Percentiles rank a stretch among this genome's conserved stretches.
Evolutionary conservation across 2,329 filamentous ascomycete genomes (phyloP).

Genomic region (Neophaeococcomyces aloes): DNA sequence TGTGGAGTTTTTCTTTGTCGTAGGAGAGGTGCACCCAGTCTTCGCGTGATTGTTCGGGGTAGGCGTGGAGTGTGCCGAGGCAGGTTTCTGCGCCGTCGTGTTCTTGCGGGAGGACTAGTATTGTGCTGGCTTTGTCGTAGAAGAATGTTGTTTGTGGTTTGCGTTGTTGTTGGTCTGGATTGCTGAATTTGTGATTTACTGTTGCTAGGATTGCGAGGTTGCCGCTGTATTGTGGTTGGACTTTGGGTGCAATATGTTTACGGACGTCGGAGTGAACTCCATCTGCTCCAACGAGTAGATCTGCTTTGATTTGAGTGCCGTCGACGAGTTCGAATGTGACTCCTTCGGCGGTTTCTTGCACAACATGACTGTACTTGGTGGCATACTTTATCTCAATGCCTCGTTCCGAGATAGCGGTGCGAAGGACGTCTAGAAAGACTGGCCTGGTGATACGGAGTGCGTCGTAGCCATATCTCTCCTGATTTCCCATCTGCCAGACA

Average conservation of each 20-base stretch:
- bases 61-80: constrained; percentile 1
- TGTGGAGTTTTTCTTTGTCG: constrained; percentile 13
- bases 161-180: neutral
- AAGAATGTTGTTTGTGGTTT: constrained; percentile 3
- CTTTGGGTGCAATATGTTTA: constrained; percentile 9
- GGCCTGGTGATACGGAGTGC: constrained; percentile 15
- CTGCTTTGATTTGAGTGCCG: constrained; percentile 14
- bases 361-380: constrained; percentile 5
- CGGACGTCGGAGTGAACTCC: constrained; percentile 22
- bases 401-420: constrained; percentile 1
- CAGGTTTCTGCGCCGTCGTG: constrained; percentile 5
- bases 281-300: constrained; percentile 22
- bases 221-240: constrained; percentile 15
- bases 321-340: constrained; percentile 15
- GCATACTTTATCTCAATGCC: constrained; percentile 9
- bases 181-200: neutral
- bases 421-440: constrained; percentile 7
- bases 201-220: constrained; percentile 13
- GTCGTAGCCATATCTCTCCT: constrained; percentile 23
- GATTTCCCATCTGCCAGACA: constrained; percentile 7
- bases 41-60: constrained; percentile 13
- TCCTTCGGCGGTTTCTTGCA: constrained; percentile 6
- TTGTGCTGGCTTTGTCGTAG: neutral
- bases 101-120: constrained; percentile 7
- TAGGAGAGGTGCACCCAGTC: constrained; percentile 14